Conservation (phyloP, 345 rosid species). For the Laguncularia racemosa region DNA sequence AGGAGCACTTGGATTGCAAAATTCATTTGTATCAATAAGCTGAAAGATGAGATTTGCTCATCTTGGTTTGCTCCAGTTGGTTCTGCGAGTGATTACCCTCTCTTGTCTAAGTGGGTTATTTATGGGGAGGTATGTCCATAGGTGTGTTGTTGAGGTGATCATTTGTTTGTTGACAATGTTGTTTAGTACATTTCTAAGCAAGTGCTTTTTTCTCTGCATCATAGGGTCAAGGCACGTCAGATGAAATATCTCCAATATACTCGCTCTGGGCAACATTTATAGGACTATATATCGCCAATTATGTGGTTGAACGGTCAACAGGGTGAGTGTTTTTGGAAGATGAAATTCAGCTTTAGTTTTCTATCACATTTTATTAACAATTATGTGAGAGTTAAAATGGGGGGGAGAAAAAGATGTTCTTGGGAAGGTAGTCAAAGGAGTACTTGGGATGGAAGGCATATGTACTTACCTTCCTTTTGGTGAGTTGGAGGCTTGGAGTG, state of each 20-base stretch:
- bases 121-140: slow-evolving; percentile 72
- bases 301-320: slow-evolving; percentile 95
- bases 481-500: too few relatives aligned
- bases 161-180: neutral
- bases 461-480: too few relatives aligned
- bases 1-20: slow-evolving; percentile 65
- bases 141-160: neutral
- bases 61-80: slow-evolving; percentile 99
- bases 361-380: too few relatives aligned
- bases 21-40: slow-evolving; percentile 69
- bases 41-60: slow-evolving; percentile 90
- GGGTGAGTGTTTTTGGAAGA: slow-evolving; percentile 42
- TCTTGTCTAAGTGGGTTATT: slow-evolving; percentile 94
- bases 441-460: too few relatives aligned
- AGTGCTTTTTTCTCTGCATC: slow-evolving; percentile 20
- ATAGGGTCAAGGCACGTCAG: slow-evolving; percentile 67
- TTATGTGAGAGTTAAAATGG: too few relatives aligned
- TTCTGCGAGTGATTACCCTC: slow-evolving; percentile 96
- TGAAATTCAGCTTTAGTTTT: too few relatives aligned
- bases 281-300: slow-evolving; percentile 97
- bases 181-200: slow-evolving; percentile 9
- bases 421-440: too few relatives aligned
- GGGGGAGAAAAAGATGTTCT: too few relatives aligned
- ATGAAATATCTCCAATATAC: slow-evolving; percentile 96
- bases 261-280: slow-evolving; percentile 98